These are phyloP conservation scores for Raphanus hybrid DNA, from an alignment of 441 rosid species.

Conservation along the genomic window DNA sequence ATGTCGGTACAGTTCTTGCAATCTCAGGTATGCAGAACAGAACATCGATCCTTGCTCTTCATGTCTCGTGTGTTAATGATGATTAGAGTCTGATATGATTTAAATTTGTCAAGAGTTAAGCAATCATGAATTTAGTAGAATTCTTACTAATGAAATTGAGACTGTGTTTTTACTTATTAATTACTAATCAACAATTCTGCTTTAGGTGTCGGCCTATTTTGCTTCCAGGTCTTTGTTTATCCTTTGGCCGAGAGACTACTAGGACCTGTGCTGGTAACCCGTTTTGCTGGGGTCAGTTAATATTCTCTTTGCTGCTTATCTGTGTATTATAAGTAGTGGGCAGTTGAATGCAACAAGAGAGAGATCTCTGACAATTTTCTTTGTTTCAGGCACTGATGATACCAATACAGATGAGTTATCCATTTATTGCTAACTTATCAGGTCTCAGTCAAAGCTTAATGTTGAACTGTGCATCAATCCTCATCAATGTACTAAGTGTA, in stretches of 20 bases:
- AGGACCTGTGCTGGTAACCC: slow-evolving; percentile 66
- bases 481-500: slow-evolving; percentile 62
- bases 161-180: neutral
- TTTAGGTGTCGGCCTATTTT: slow-evolving; percentile 68
- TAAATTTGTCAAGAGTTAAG: neutral
- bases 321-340: neutral
- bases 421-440: slow-evolving; percentile 54
- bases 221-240: slow-evolving; percentile 70
- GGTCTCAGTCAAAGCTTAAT: slow-evolving; percentile 56
- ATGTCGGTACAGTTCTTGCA: slow-evolving; percentile 83
- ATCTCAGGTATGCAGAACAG: slow-evolving; percentile 57
- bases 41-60: neutral
- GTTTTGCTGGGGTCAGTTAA: slow-evolving; percentile 62
- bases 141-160: neutral
- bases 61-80: neutral
- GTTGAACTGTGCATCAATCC: slow-evolving; percentile 58
- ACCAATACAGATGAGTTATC: slow-evolving; percentile 63
- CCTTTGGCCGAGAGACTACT: slow-evolving; percentile 60
- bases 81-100: neutral
- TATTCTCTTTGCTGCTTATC: slow-evolving; percentile 3
- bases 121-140: neutral
- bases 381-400: slow-evolving; percentile 56
- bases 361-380: slow-evolving; percentile 20
- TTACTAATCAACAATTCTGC: slow-evolving; percentile 21
- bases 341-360: slow-evolving; percentile 14